These are phyloP conservation scores for Penicillium angulare DNA, from an alignment of 495 filamentous ascomycete species.

Conservation along the genomic window DNA sequence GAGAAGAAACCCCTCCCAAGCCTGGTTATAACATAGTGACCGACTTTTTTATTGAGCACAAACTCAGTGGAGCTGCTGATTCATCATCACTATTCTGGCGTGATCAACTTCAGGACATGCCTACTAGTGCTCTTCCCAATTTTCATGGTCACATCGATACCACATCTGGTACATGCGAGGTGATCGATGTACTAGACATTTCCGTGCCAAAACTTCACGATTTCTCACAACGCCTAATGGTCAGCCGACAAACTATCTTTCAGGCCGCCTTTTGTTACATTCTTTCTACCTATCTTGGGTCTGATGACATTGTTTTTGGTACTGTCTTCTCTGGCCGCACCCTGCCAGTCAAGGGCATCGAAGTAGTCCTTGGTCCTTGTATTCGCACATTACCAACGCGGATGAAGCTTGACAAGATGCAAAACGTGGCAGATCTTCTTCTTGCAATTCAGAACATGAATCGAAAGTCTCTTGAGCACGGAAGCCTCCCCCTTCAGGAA, in stretches of 20 bases:
- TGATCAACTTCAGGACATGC: conserved; percentile 45
- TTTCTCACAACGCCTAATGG: conserved; percentile 24
- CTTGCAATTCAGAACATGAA: conserved; percentile 58
- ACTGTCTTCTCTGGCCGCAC: conserved; percentile 74
- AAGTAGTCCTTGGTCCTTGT: conserved; percentile 70
- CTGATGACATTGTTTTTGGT: conserved; percentile 65
- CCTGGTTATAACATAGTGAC: conserved; percentile 30
- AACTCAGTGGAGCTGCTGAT: conserved; percentile 34
- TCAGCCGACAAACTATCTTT: conserved; percentile 57
- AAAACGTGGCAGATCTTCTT: conserved; percentile 56
- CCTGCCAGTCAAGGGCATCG: conserved; percentile 60
- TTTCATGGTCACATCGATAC: conserved; percentile 20
- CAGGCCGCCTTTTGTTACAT: conserved; percentile 67
- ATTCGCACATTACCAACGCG: conserved; percentile 68
- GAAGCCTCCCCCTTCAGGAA: conserved; percentile 57
- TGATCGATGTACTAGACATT: conserved; percentile 30
- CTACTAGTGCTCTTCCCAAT: conserved; percentile 27
- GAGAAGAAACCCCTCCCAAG: conserved; percentile 10
- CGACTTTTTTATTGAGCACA: conserved; percentile 33
- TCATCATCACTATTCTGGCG: conserved; percentile 66
- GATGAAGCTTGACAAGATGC: conserved; percentile 43
- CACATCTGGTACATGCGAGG: conserved; percentile 17
- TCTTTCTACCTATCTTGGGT: conserved; percentile 57
- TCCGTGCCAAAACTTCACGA: conserved; percentile 27
- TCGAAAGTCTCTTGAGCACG: conserved; percentile 57